Evolutionary conservation across 2,329 filamentous ascomycete genomes (phyloP), one percentile per base, ranked within the genome.

Genomic region (Colletotrichum orchidophilum): DNA sequence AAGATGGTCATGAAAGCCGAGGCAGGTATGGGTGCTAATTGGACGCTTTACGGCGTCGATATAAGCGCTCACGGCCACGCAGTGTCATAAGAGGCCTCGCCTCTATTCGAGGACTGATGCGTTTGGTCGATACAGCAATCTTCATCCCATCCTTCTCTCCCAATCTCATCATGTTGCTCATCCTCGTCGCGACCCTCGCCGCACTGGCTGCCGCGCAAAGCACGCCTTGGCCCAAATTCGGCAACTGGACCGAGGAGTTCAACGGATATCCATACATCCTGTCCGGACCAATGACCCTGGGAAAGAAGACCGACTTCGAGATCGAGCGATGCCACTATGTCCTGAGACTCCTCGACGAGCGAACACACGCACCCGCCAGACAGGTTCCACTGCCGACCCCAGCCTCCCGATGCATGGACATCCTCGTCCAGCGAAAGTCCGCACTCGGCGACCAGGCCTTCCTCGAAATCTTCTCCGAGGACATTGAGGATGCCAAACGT

Each of bases 361-460:
- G 68, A 24, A 53, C 46, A 1, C 11, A 54, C 18, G 39, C 31
- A 42, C 9, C 15, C 3, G 24, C 49, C 15, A 27, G 12, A 1
- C 3, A 33, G 2, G 18, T 54, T 1, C 61, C 61, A 18, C 12
- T 46, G 1, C 59, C 59, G 3, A 13, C 11, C 57, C 21, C 31
- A 35, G 31, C 50, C 42, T 7, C n/a, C 21, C 9, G 58, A 39
- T 71, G 68, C 53, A 71, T 71, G 68, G 21, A 63, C 33, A 26
- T 24, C n/a, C 73, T 74, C 6, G 60, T 49, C 59, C 42, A 59
- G 5, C 76, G 78, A 42, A 79, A 79, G 61, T 68, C 74, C 11
- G 52, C 67, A 27, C 66, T 77, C 29, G 76, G 75, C 13, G 69
- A 74, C 27, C 67, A 73, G 9, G 75, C 70, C 31, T 75, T 79